phyloP scores from a whole-genome alignment of 768 basidiomycete genomes.

The Hydnum rufescens region DNA sequence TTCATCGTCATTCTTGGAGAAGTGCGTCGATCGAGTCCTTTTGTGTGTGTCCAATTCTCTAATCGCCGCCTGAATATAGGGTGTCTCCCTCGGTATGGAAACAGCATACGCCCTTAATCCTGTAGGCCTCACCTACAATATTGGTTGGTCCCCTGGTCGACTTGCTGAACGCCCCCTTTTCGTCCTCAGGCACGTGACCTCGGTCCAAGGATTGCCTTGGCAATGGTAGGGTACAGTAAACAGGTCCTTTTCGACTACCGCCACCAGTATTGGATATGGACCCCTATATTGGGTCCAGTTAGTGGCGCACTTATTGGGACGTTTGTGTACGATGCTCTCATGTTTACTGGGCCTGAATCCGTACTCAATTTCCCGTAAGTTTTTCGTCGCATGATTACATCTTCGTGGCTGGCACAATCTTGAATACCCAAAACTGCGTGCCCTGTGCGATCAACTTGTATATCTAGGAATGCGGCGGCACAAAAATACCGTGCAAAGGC shows the following conservation, averaged over 20 bases:
- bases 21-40: too few species aligned
- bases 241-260: conserved; percentile 2
- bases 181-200: conserved; percentile 31
- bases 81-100: conserved; percentile 37
- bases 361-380: conserved; percentile 4
- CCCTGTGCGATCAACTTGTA: too few species aligned
- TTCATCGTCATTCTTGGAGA: conserved; percentile 42
- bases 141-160: not conserved
- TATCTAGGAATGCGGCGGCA: too few species aligned
- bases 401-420: too few species aligned
- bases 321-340: conserved; percentile 35
- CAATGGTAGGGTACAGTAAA: conserved; percentile 39
- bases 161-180: not conserved
- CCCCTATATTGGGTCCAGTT: conserved; percentile 25
- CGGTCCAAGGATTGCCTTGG: conserved; percentile 45
- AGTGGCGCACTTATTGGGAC: conserved; percentile 31
- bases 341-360: conserved; percentile 36
- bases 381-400: not conserved
- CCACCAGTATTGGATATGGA: conserved; percentile 56
- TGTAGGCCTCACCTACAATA: conserved; percentile 11
- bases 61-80: too few species aligned
- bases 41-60: too few species aligned
- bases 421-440: too few species aligned
- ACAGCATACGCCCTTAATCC: conserved; percentile 50
- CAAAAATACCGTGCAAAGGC: too few species aligned